Base-by-base conservation (phyloP, 768 basidiomycete genomes). In the Trametes cubensis region DNA sequence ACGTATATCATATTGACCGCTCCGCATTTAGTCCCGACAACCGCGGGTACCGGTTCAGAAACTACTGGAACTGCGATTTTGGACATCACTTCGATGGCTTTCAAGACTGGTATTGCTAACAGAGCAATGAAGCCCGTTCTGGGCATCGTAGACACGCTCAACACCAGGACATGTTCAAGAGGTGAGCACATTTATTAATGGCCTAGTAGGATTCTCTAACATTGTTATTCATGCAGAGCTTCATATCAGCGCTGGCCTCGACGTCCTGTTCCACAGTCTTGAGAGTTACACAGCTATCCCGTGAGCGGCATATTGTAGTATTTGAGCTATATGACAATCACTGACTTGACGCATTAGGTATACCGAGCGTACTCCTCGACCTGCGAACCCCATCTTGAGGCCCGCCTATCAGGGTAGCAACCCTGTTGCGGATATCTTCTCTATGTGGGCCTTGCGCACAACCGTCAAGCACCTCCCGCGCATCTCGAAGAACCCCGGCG, bases 101-200 rank as follows among this genome's bases (percentile, higher is more conserved):
- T 98, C 84, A 98, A 98, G 80, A 98, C 96, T 15, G 96, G 96
- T 46, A 98, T 98, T 67, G 90, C 96, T 0, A 94, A 83, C 70
- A 86, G 95, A 40, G 93, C 95, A 4, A 77, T 98, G 76, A 94
- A 95, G 65, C 96, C 96, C 0, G 82, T 88, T 2, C 80, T 98
- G 23, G 96, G 75, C n/a, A 72, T 76, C n/a, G 82, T 85, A 20
- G 96, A 98, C 70, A 90, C 94, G 1, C 81, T 86, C 66, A 97
- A 96, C 78, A 98, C 95, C 2, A 90, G 91, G 64, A 86, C 85
- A 6, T 98, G 96, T 73, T 92, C 96, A 20, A 64, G 66, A 65
- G 71, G 71, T 70, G 46, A 21, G 54, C 49, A 14, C 4, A 1
- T 17, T 10, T 42, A 25, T 23, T 14, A 15, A 44, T 30, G 5